phyloP scores from a whole-genome alignment of 306 rosid species.

The Vigna angularis region DNA sequence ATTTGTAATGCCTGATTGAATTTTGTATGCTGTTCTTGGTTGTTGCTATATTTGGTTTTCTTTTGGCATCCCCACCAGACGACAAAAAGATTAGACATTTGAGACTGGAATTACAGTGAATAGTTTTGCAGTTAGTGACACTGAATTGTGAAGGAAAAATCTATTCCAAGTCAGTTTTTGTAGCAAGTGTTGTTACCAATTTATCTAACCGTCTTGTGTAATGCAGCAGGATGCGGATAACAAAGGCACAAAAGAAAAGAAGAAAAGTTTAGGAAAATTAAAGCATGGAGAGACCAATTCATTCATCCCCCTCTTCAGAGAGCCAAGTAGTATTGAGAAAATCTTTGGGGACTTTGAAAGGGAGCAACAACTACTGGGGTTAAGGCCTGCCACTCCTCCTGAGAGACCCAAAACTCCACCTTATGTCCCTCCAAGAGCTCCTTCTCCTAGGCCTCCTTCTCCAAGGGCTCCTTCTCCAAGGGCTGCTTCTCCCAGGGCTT shows the following conservation, averaged over 20 bases:
- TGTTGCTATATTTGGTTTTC: conserved; percentile 10
- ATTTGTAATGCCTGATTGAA: conserved; percentile 30
- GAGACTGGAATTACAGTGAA: conserved; percentile 17
- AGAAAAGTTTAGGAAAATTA: conserved; percentile 76
- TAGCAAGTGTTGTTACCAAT: conserved; percentile 24
- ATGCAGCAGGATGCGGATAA: conserved; percentile 73
- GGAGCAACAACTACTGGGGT: conserved; percentile 72
- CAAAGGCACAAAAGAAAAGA: conserved; percentile 76
- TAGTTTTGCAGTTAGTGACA: conserved; percentile 1
- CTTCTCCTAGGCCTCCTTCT: conserved; percentile 67
- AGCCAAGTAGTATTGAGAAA: conserved; percentile 97
- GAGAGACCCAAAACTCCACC: conserved; percentile 76
- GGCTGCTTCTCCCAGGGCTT: conserved; percentile 55
- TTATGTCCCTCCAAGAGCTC: conserved; percentile 62
- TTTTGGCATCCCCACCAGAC: conserved; percentile 21
- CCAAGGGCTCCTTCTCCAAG: conserved; percentile 66
- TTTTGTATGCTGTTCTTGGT: not conserved
- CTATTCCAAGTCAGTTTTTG: conserved; percentile 21
- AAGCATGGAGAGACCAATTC: conserved; percentile 86
- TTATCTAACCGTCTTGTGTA: conserved; percentile 31
- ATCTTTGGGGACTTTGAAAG: conserved; percentile 93
- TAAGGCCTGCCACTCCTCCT: conserved; percentile 73
- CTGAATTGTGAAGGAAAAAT: conserved; percentile 6
- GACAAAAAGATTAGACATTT: conserved; percentile 19
- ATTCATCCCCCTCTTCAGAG: conserved; percentile 88